Percentiles rank a stretch among this genome's conserved stretches.
These are phyloP conservation scores for Penicillium atrosanguineum DNA, from an alignment of 495 filamentous ascomycete genomes.

Conservation along the genomic window DNA sequence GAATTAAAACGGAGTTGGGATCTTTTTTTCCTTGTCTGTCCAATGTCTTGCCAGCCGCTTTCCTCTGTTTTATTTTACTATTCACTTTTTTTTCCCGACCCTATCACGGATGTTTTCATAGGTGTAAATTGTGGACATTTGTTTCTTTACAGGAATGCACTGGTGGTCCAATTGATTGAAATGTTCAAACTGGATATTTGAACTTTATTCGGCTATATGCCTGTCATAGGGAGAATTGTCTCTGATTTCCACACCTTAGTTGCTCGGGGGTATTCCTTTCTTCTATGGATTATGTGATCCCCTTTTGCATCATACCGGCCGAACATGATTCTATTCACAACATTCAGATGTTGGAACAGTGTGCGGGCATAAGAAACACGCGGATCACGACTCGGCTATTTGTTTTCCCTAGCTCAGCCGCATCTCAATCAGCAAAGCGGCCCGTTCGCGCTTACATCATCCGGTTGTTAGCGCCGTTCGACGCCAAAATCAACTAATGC, in stretches of 20 bases:
- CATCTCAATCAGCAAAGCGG: not conserved
- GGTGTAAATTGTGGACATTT: slow-evolving; percentile 48
- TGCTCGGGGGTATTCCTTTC: not conserved
- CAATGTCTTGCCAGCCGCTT: slow-evolving; percentile 28
- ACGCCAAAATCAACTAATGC: not conserved
- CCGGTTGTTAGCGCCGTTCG: not conserved
- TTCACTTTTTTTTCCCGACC: slow-evolving; percentile 27
- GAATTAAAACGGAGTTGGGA: slow-evolving; percentile 37
- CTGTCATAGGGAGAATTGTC: not conserved
- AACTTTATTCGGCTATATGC: slow-evolving; percentile 4
- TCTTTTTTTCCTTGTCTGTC: slow-evolving; percentile 27
- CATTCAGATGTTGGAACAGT: not conserved
- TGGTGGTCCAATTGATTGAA: slow-evolving; percentile 22
- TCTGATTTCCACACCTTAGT: not conserved
- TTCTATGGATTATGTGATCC: not conserved
- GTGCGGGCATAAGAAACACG: not conserved
- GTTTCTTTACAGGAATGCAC: slow-evolving; percentile 32
- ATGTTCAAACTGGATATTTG: not conserved
- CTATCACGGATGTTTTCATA: slow-evolving; percentile 45
- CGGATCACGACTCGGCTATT: slow-evolving; percentile 7
- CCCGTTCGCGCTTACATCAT: not conserved
- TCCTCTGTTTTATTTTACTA: slow-evolving; percentile 18
- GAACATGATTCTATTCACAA: too few species aligned
- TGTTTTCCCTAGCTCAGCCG: slow-evolving; percentile 1
- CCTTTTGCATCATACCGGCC: too few species aligned